Evolutionary conservation across 805 yeast genomes (phyloP).

Genomic region (Metschnikowia santaceciliae): DNA sequence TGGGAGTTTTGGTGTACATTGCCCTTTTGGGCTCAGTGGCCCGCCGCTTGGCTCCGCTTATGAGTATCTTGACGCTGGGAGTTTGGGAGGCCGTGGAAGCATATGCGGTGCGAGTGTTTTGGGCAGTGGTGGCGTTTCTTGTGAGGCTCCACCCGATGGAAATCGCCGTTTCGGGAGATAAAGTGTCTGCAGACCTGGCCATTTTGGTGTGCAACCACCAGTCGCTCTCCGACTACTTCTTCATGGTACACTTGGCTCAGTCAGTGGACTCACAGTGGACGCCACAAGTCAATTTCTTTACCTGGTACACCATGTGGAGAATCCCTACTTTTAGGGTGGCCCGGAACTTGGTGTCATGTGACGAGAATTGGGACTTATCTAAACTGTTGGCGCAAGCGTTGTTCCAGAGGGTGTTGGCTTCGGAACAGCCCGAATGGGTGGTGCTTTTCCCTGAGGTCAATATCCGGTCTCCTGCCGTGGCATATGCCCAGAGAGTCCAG

Average conservation of each 20-base stretch:
- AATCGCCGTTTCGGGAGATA: slow-evolving; percentile 42
- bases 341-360: slow-evolving; percentile 47
- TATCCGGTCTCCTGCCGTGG: slow-evolving; percentile 50
- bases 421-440: slow-evolving; percentile 54
- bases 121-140: slow-evolving; percentile 13
- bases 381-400: slow-evolving; percentile 29
- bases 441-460: slow-evolving; percentile 85
- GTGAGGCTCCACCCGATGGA: slow-evolving; percentile 23
- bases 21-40: slow-evolving; percentile 21
- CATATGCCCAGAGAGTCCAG: slow-evolving; percentile 48
- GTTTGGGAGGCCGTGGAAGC: slow-evolving; percentile 6
- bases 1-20: slow-evolving; percentile 16
- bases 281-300: slow-evolving; percentile 57
- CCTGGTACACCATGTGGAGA: slow-evolving; percentile 66
- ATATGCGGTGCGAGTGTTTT: slow-evolving; percentile 9
- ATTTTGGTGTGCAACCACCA: slow-evolving; percentile 56
- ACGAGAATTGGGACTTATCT: slow-evolving; percentile 68
- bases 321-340: slow-evolving; percentile 53
- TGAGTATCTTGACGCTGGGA: slow-evolving; percentile 8
- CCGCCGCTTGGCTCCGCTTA: slow-evolving; percentile 14
- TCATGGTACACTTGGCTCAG: slow-evolving; percentile 44
- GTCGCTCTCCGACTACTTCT: slow-evolving; percentile 61
- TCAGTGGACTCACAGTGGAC: slow-evolving; percentile 20
- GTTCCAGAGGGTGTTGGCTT: slow-evolving; percentile 33
- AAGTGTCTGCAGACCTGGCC: slow-evolving; percentile 32